Conservation (phyloP, 768 basidiomycete genomes). For the Mycena alexandri region DNA sequence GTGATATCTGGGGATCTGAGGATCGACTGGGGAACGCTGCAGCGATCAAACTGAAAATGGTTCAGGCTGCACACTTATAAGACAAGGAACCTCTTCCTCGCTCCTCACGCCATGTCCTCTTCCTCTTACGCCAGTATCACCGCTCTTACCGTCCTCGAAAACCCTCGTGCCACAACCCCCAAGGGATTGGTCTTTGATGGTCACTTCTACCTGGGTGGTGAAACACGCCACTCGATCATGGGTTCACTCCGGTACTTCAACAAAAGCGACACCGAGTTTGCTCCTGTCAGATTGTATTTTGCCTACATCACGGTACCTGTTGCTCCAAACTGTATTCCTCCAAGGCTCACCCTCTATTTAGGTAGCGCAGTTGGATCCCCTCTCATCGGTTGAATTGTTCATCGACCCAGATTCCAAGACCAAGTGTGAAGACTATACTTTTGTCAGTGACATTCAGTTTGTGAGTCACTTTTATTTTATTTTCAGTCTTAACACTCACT, state of each 20-base stretch:
- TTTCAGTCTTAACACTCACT: background rate
- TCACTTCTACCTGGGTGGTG: background rate
- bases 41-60: no score
- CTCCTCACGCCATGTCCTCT: background rate
- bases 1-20: no score
- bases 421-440: background rate
- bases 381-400: background rate
- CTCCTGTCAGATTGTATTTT: background rate
- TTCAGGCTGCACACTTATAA: no score
- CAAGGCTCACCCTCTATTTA: background rate
- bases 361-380: background rate
- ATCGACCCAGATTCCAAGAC: background rate
- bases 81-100: no score
- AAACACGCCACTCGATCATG: background rate
- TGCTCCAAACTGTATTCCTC: background rate
- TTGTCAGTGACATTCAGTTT: constrained; percentile 16
- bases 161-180: background rate
- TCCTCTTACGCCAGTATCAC: background rate
- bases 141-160: background rate
- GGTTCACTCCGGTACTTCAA: background rate
- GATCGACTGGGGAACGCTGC: no score
- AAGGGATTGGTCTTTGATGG: background rate
- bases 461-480: background rate
- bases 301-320: background rate
- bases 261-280: background rate